Evolutionary conservation across 108 stramenopile species (phyloP).

Genomic region (Bacterosira constricta): DNA sequence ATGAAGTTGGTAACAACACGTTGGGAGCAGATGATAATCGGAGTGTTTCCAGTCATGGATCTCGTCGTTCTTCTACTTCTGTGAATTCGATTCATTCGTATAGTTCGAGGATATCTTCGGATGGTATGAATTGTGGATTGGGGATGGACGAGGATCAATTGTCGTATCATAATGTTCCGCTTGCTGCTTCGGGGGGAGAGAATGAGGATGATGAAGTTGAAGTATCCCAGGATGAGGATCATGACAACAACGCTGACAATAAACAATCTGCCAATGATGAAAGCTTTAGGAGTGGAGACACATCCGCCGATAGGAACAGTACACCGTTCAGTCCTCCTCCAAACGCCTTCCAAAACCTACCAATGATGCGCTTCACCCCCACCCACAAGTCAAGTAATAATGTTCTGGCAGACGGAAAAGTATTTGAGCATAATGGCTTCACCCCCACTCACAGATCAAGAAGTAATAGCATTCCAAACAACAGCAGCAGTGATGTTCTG

Average conservation of each 20-base stretch:
- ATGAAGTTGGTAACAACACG: neutral
- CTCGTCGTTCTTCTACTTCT: too few relatives aligned
- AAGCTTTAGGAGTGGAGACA: neutral
- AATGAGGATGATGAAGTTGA: neutral
- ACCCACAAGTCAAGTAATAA: slow-evolving; percentile 1
- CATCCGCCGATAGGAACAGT: neutral
- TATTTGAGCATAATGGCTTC: slow-evolving; percentile 9
- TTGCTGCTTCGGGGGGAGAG: neutral
- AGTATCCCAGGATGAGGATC: neutral
- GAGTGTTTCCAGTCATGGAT: neutral
- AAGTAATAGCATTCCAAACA: neutral
- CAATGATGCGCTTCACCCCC: slow-evolving; percentile 27
- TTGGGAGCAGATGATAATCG: neutral
- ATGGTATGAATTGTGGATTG: neutral
- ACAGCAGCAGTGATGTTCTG: neutral
- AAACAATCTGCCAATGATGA: neutral
- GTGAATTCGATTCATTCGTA: neutral
- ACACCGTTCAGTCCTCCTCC: slow-evolving; percentile 24
- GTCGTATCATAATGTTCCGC: neutral
- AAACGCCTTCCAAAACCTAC: slow-evolving; percentile 38
- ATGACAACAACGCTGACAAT: neutral
- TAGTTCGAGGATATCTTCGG: neutral
- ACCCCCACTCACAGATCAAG: slow-evolving; percentile 3
- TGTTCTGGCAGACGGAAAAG: neutral
- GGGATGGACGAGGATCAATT: too few relatives aligned